Conservation (phyloP, 768 basidiomycete genomes). For the Amanita brunnescens region DNA sequence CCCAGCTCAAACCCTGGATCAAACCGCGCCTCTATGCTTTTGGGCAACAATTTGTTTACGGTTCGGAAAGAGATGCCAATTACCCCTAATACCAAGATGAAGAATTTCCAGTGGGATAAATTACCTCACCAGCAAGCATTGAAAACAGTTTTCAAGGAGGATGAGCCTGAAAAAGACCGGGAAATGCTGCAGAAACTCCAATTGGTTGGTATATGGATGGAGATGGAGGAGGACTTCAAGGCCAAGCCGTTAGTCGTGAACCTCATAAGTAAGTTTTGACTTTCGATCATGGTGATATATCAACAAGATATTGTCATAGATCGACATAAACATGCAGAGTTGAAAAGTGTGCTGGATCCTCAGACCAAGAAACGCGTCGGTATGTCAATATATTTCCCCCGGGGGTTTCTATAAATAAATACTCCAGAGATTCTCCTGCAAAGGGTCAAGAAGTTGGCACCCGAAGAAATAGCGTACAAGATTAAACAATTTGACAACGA, state of each 20-base stretch:
- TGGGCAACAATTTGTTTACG: slow-evolving; percentile 46
- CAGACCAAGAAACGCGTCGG: slow-evolving; percentile 92
- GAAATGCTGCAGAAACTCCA: slow-evolving; percentile 80
- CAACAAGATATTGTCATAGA: slow-evolving; percentile 31
- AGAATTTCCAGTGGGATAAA: slow-evolving; percentile 98
- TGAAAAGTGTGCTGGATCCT: slow-evolving; percentile 85
- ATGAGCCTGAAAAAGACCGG: slow-evolving; percentile 57
- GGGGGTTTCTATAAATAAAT: slow-evolving; percentile 3
- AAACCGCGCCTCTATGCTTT: slow-evolving; percentile 51
- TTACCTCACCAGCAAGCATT: slow-evolving; percentile 80
- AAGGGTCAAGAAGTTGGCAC: slow-evolving; percentile 71
- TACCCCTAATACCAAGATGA: slow-evolving; percentile 87
- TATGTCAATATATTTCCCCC: slow-evolving; percentile 21
- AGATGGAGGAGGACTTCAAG: slow-evolving; percentile 98
- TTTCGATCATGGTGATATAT: slow-evolving; percentile 6
- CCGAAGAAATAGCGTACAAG: slow-evolving; percentile 77
- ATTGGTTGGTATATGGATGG: slow-evolving; percentile 80
- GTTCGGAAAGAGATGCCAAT: slow-evolving; percentile 80
- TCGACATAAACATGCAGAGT: slow-evolving; percentile 78
- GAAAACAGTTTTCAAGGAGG: slow-evolving; percentile 81
- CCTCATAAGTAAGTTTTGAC: slow-evolving; percentile 56
- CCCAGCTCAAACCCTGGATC: slow-evolving; percentile 35
- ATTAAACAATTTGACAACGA: slow-evolving; percentile 85
- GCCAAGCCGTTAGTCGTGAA: slow-evolving; percentile 92
- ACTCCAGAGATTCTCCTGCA: slow-evolving; percentile 83